These are phyloP conservation scores for Stenogyne calaminthoides DNA, from an alignment of 305 asterid genomes.

Conservation along the genomic window DNA sequence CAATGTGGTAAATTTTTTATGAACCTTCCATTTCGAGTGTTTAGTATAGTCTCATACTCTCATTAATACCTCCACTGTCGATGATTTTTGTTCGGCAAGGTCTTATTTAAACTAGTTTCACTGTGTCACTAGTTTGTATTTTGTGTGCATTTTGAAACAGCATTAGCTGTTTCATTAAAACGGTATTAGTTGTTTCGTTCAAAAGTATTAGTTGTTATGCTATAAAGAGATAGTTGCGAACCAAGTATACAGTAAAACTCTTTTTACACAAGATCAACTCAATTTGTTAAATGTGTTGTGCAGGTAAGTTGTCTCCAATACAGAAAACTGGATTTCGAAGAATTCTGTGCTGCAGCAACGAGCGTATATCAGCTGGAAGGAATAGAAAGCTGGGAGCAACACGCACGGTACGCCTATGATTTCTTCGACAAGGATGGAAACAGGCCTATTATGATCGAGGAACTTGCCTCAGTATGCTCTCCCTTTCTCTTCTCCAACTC, in stretches of 20 bases:
- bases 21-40: not conserved
- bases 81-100: not conserved
- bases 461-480: slow-evolving; percentile 74
- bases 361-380: slow-evolving; percentile 90
- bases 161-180: too few relatives aligned
- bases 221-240: too few relatives aligned
- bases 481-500: not conserved
- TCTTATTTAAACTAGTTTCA: too few relatives aligned
- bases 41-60: not conserved
- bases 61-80: not conserved
- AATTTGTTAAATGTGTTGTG: slow-evolving; percentile 17
- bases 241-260: too few relatives aligned
- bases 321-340: slow-evolving; percentile 77
- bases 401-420: slow-evolving; percentile 76
- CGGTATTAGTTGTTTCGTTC: too few relatives aligned
- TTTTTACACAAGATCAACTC: too few relatives aligned
- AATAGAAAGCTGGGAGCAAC: slow-evolving; percentile 82
- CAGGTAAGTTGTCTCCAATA: slow-evolving; percentile 75
- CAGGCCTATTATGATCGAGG: slow-evolving; percentile 84
- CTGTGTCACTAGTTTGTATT: too few relatives aligned
- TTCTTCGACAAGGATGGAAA: slow-evolving; percentile 88
- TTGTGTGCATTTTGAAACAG: too few relatives aligned
- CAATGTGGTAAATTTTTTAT: slow-evolving; percentile 45
- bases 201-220: too few relatives aligned
- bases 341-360: slow-evolving; percentile 76